Evolutionary conservation across 768 basidiomycete species (phyloP).

Genomic region (Cystofilobasidium capitatum): DNA sequence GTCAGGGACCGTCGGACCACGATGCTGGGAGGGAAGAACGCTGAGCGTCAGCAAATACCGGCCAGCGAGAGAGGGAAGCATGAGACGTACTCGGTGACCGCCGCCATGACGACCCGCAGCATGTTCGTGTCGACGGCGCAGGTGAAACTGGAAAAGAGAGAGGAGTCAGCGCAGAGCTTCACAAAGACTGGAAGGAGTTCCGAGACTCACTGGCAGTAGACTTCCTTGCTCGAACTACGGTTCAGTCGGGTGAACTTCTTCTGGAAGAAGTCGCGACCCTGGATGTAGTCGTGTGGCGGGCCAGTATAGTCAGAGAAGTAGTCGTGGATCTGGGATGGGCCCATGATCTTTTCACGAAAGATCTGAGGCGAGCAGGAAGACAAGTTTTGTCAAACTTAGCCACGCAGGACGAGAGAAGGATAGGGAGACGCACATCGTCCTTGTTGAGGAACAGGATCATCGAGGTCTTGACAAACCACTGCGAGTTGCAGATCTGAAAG

Average conservation of each 20-base stretch:
- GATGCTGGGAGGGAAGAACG: neutral
- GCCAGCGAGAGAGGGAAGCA: neutral
- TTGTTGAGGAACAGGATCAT: constrained; percentile 94
- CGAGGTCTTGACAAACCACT: constrained; percentile 18
- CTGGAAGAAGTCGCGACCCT: constrained; percentile 84
- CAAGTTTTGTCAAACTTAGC: no score
- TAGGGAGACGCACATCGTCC: constrained; percentile 53
- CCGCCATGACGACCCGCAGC: constrained; percentile 85
- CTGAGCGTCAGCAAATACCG: neutral
- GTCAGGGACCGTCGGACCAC: constrained; percentile 23
- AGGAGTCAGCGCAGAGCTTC: neutral
- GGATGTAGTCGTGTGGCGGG: constrained; percentile 57
- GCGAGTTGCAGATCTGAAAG: constrained; percentile 16
- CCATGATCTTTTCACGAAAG: constrained; percentile 68
- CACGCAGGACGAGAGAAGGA: neutral
- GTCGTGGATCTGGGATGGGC: constrained; percentile 67
- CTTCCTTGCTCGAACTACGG: constrained; percentile 73
- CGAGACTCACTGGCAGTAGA: constrained; percentile 85
- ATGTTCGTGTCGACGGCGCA: constrained; percentile 83
- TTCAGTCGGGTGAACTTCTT: constrained; percentile 70
- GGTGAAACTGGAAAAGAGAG: constrained; percentile 50
- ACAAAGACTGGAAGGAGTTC: constrained; percentile 12
- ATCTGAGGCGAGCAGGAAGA: neutral
- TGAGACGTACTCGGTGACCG: constrained; percentile 45
- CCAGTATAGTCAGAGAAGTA: constrained; percentile 89